Evolutionary conservation across 1,139 yeast species (phyloP).

Genomic region (Lodderomyces orthopsilosis): DNA sequence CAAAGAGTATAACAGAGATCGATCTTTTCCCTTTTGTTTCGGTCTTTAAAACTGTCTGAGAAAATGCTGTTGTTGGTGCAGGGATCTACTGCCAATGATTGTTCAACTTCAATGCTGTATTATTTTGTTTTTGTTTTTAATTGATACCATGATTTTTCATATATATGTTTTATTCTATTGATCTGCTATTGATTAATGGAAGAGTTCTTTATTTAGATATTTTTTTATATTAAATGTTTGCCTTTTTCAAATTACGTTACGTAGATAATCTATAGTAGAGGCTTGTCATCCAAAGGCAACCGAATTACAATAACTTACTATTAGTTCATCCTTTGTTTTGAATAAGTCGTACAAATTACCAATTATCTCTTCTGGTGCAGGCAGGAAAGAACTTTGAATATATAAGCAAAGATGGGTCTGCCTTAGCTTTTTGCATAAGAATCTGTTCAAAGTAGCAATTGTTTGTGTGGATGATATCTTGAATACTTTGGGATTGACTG

Average conservation of each 20-base stretch:
- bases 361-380: constrained; percentile 55
- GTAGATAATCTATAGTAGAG: neutral
- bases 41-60: constrained; percentile 3
- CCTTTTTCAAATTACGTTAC: neutral
- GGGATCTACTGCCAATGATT: neutral
- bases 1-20: neutral
- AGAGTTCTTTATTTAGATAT: constrained; percentile 1
- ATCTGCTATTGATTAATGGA: neutral
- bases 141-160: neutral
- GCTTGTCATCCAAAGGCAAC: constrained; percentile 62
- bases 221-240: constrained; percentile 1
- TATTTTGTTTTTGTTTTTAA: neutral
- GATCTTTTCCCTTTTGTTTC: neutral
- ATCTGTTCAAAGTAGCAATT: constrained; percentile 44
- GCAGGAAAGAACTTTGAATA: constrained; percentile 59
- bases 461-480: constrained; percentile 47
- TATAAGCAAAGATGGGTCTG: constrained; percentile 35
- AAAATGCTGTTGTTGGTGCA: neutral
- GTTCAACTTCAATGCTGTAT: neutral
- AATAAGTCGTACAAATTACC: constrained; percentile 47
- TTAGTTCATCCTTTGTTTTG: constrained; percentile 48
- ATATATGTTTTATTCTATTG: neutral
- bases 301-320: constrained; percentile 52
- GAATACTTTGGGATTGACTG: constrained; percentile 48
- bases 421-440: constrained; percentile 41